Base-by-base conservation (phyloP, 1,284 basidiomycete genomes). In the Grifola frondosa region DNA sequence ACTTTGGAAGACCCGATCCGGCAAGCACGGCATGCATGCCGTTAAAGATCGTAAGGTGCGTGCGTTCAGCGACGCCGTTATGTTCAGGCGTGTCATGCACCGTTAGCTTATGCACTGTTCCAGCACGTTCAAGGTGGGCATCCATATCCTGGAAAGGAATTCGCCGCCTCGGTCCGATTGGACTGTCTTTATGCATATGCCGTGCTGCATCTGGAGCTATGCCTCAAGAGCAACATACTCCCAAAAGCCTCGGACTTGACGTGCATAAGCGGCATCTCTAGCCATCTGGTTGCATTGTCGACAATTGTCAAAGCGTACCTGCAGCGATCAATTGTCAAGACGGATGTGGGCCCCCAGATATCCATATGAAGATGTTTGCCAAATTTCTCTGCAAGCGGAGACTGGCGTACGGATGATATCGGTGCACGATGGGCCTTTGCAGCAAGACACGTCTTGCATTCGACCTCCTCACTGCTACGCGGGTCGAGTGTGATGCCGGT, bases 31-130 rank as follows among this genome's bases (percentile, higher is more conserved):
- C 58, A 3, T 51, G 45, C 2, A 51, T 53, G 7, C 37, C 33
- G 16, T 60, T 47, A 1, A 53, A 17, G 16, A 54, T 15, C 17
- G 56, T 70, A 3, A 57, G 50, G 42, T 68, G 69, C 7, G 64
- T 48, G 2, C 61, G 51, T 46, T 73, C 68, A 2, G 58, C 58
- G 39, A 70, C 58, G 7, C 69, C 66, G 40, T 70, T 70, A 31
- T 68, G 63, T 3, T 57, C 52, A 2, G 64, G 59, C 30, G 67
- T 67, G 49, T 70, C 35, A 13, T 33, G 41, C 20, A 32, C 33
- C 11, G 44, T 49, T 11, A 46, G 33, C 24, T 50, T 40, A 7
- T 40, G 34, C 1, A 24, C 13, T 0, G 45, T 52, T 12, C 50
- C 48, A 2, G 37, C 13, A 17, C 25, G 13, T 0, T 15, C 24